Percentiles rank a stretch among this genome's conserved stretches.
Conservation (phyloP, 805 yeast species). For the Metschnikowia noctiluminum region DNA sequence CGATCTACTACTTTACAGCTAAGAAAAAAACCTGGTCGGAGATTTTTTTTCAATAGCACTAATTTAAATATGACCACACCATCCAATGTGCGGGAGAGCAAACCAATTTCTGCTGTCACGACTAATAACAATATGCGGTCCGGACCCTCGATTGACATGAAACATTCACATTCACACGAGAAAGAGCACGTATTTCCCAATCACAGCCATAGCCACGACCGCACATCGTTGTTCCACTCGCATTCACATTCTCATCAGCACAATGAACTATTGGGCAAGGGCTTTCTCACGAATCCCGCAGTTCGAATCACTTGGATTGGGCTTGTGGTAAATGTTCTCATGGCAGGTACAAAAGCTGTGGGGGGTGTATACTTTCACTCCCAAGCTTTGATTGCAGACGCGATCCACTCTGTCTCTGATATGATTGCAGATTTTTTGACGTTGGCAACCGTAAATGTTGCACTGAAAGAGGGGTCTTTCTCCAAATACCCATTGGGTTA, state of each 20-base stretch:
- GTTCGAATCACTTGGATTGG: slow-evolving; percentile 94
- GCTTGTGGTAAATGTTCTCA: slow-evolving; percentile 71
- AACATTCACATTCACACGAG: slow-evolving; percentile 3
- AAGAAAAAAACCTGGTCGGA: neutral
- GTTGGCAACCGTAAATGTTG: slow-evolving; percentile 78
- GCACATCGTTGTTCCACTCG: slow-evolving; percentile 23
- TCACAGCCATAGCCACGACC: slow-evolving; percentile 15
- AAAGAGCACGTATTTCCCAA: neutral
- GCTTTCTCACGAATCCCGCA: slow-evolving; percentile 62
- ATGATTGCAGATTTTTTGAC: slow-evolving; percentile 87
- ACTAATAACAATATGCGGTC: neutral
- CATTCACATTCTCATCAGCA: slow-evolving; percentile 37
- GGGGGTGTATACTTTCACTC: slow-evolving; percentile 95
- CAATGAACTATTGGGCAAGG: slow-evolving; percentile 34
- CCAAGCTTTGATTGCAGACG: slow-evolving; percentile 90
- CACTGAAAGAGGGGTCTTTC: slow-evolving; percentile 54
- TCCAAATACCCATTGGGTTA: slow-evolving; percentile 78
- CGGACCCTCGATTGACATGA: neutral
- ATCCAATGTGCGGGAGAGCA: neutral
- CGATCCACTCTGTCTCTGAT: slow-evolving; percentile 90
- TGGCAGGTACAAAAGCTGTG: slow-evolving; percentile 81
- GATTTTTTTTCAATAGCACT: neutral
- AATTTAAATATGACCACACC: neutral
- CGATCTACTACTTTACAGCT: neutral
- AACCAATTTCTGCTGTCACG: neutral